Evolutionary conservation across 805 yeast species (phyloP), one percentile per base, ranked within the genome.

Genomic region (Torulaspora indica): DNA sequence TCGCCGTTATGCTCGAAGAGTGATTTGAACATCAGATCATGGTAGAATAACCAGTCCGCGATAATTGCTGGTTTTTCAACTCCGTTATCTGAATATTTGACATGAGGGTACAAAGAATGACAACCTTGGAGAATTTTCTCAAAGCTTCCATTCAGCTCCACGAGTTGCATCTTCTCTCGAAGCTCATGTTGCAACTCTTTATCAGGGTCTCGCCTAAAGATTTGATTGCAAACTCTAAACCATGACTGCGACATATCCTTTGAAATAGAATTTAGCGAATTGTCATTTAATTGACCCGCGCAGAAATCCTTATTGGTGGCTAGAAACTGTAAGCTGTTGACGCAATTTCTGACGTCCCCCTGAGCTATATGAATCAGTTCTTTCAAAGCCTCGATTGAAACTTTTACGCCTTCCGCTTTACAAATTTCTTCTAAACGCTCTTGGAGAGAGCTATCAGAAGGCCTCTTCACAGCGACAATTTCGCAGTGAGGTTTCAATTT

Each of bases 331-430:
- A 91, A 61, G 54, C 81, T 77, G 57, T 91, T 91, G 31, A 91
- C 71, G 63, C 96, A 84, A 22, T 88, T 85, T 53, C 98, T 70
- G 14, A 93, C 72, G 66, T 91, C 98, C 32, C 86, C 86, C 50
- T 85, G 88, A 29, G 89, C 77, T 1, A 79, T 61, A 38, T 77
- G 81, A 5, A 86, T 81, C 8, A 91, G 68, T 34, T 83, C 85
- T 12, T 79, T 75, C 13, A 93, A 53, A 17, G 74, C 69, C 30
- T 74, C 74, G 27, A 74, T 72, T 28, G 74, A 71, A 4, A 81
- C 53, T 0, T 56, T 55, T 5, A 85, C 33, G 1, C 70, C 64
- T 59, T 91, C 97, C 4, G 55, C 54, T 10, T 69, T 60, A 55
- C 84, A 81, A 50, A 78, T 76, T 39, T 69, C 74, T 49, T 61